phyloP scores from a whole-genome alignment of 78 protist genomes.

The Goniomonas avonlea region DNA sequence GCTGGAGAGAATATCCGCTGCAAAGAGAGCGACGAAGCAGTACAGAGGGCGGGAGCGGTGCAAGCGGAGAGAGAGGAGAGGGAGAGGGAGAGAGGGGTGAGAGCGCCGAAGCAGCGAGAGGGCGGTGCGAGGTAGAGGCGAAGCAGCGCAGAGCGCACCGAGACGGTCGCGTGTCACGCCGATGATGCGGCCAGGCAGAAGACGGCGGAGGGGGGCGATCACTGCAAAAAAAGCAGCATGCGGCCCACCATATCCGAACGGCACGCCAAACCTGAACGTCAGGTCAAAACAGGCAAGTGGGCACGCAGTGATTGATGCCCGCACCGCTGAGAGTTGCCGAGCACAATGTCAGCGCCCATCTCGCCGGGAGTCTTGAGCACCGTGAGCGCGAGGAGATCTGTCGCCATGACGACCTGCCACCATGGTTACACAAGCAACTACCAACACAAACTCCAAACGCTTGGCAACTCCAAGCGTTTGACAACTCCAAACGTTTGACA shows the following conservation, averaged over 20 bases:
- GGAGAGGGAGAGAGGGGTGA: too few species aligned
- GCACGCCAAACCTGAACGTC: conserved; percentile 83
- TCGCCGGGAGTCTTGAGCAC: conserved; percentile 66
- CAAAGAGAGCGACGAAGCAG: too few species aligned
- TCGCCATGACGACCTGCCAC: conserved; percentile 26
- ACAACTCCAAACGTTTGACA: too few species aligned
- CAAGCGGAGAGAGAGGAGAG: too few species aligned
- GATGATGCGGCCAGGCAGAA: conserved; percentile 92
- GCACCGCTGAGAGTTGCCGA: conserved; percentile 63
- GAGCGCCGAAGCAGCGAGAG: too few species aligned
- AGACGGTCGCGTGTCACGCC: conserved; percentile 59
- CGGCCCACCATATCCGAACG: conserved; percentile 93
- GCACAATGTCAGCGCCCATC: conserved; percentile 82
- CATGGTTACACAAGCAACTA: neutral
- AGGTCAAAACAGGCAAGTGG: neutral
- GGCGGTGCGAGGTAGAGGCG: too few species aligned
- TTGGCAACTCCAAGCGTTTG: too few species aligned
- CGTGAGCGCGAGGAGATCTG: conserved; percentile 87
- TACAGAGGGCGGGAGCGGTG: too few species aligned
- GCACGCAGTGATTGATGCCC: neutral
- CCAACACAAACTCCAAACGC: too few species aligned
- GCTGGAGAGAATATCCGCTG: too few species aligned
- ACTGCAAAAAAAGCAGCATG: conserved; percentile 94
- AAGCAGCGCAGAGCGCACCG: too few species aligned
- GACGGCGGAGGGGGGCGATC: conserved; percentile 62